Conservation (phyloP, 2,329 filamentous ascomycete genomes). For the Hymenotorrendiella dingleyae region DNA sequence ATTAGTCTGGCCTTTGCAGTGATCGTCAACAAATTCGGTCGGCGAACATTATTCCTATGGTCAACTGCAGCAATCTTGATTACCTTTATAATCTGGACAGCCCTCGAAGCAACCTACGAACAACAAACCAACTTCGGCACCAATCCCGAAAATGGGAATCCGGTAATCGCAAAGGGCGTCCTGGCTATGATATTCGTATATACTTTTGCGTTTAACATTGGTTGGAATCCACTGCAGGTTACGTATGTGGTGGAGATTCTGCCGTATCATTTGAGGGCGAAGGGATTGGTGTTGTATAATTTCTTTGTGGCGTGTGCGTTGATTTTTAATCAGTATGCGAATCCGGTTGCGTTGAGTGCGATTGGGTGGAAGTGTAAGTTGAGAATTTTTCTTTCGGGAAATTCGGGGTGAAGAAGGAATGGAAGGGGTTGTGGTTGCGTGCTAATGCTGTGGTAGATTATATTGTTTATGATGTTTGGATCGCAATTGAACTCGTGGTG, state of each 20-base stretch:
- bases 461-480: slow-evolving; percentile 30
- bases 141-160: slow-evolving; percentile 4
- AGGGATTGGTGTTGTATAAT: slow-evolving; percentile 35
- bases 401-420: not conserved
- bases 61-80: slow-evolving; percentile 16
- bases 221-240: slow-evolving; percentile 18
- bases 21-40: slow-evolving; percentile 18
- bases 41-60: slow-evolving; percentile 17
- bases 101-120: slow-evolving; percentile 19
- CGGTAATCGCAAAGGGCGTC: slow-evolving; percentile 13
- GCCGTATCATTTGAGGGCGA: slow-evolving; percentile 21
- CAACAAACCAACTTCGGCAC: slow-evolving; percentile 3
- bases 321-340: slow-evolving; percentile 38
- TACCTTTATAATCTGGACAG: slow-evolving; percentile 19
- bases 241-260: slow-evolving; percentile 24
- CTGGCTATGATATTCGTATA: slow-evolving; percentile 39
- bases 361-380: slow-evolving; percentile 33
- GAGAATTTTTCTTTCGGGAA: not conserved
- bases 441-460: not conserved
- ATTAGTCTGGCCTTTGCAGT: slow-evolving; percentile 16
- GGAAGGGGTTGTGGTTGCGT: too few species aligned
- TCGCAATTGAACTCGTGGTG: slow-evolving; percentile 9
- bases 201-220: slow-evolving; percentile 35
- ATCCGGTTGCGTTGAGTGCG: slow-evolving; percentile 33
- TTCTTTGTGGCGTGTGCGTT: slow-evolving; percentile 37